phyloP scores from a whole-genome alignment of 768 basidiomycete genomes.

The Trametes punicea region DNA sequence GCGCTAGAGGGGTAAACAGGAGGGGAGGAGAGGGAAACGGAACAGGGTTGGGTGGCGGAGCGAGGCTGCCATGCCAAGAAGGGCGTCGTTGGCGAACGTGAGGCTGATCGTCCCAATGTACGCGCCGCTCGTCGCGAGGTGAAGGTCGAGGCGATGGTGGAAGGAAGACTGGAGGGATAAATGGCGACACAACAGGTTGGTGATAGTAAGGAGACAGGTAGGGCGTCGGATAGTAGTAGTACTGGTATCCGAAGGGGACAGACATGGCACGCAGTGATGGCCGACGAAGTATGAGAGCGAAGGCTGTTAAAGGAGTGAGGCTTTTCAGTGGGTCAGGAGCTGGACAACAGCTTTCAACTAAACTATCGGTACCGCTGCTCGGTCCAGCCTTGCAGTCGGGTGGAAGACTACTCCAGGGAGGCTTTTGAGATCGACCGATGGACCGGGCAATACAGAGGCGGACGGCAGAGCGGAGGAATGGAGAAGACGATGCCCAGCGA shows the following conservation, averaged over 20 bases:
- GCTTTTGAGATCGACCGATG: conserved; percentile 1
- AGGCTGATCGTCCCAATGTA: conserved; percentile 15
- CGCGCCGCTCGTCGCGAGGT: conserved; percentile 13
- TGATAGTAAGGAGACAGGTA: conserved; percentile 22
- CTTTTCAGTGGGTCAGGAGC: conserved; percentile 5
- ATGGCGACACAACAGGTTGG: conserved; percentile 21
- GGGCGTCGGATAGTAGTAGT: conserved; percentile 22
- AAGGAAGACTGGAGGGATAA: conserved; percentile 18
- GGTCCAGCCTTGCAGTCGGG: neutral
- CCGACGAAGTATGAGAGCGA: neutral
- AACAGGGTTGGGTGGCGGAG: conserved; percentile 22
- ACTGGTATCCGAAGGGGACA: conserved; percentile 9
- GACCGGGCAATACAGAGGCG: conserved; percentile 5
- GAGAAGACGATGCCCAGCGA: conserved; percentile 1
- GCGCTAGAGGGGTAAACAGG: conserved; percentile 22
- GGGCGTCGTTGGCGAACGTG: conserved; percentile 22
- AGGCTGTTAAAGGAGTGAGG: neutral
- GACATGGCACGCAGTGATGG: conserved; percentile 11
- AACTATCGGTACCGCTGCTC: conserved; percentile 10
- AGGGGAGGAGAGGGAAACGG: conserved; percentile 30
- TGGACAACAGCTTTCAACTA: neutral
- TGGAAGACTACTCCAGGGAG: conserved; percentile 6
- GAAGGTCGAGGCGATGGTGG: conserved; percentile 9
- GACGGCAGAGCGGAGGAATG: neutral
- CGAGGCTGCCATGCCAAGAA: conserved; percentile 27